These are phyloP conservation scores for Talaromyces proteolyticus DNA, from an alignment of 495 filamentous ascomycete genomes.

Conservation along the genomic window DNA sequence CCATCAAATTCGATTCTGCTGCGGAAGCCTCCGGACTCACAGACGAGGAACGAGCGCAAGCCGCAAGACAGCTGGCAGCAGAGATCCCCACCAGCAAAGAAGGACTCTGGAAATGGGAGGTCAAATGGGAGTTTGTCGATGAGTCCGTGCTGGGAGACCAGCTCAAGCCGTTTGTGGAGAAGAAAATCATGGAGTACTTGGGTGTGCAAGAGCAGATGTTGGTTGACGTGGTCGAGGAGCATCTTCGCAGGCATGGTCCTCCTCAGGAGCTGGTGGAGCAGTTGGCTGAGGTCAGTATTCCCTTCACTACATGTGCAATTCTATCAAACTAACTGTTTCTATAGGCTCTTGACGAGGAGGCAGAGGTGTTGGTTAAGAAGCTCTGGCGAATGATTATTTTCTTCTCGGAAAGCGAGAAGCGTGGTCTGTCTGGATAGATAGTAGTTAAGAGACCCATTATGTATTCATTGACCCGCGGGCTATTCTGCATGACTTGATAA, in stretches of 20 bases:
- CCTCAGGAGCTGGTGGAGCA: constrained; percentile 80
- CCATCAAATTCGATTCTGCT: constrained; percentile 84
- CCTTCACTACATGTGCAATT: constrained; percentile 7
- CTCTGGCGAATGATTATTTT: constrained; percentile 98
- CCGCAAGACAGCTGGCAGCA: constrained; percentile 70
- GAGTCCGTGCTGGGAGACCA: constrained; percentile 78
- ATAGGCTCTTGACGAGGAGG: constrained; percentile 90
- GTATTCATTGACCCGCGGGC: too few relatives aligned
- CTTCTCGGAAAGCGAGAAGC: constrained; percentile 93
- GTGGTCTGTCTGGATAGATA: constrained; percentile 64
- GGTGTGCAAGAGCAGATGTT: constrained; percentile 95
- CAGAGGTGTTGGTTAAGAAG: constrained; percentile 90
- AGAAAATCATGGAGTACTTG: constrained; percentile 94
- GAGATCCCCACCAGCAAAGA: constrained; percentile 87
- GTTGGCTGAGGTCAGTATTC: constrained; percentile 67
- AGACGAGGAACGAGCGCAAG: constrained; percentile 78
- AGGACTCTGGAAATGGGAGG: constrained; percentile 83
- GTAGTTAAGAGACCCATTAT: too few relatives aligned
- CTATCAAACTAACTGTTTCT: not conserved
- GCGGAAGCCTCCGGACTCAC: constrained; percentile 63
- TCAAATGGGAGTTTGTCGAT: constrained; percentile 94
- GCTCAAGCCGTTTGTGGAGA: constrained; percentile 91
- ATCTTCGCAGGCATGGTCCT: constrained; percentile 69
- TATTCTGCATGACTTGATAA: not conserved
- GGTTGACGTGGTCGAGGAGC: constrained; percentile 86